Conservation (phyloP, 805 yeast species). For the Brettanomyces anomalus region DNA sequence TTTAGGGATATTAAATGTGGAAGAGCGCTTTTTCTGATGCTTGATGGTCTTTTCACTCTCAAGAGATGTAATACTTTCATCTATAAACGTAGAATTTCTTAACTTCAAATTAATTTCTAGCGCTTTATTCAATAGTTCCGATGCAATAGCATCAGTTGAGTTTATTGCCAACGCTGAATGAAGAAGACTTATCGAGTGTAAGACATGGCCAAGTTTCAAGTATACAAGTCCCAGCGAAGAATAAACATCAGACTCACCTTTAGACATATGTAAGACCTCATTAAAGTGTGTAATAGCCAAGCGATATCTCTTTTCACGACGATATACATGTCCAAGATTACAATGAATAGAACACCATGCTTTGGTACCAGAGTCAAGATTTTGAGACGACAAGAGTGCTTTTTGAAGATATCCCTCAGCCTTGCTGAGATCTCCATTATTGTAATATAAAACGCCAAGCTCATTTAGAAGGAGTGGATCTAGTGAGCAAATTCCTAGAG, state of each 20-base stretch:
- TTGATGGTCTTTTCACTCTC: background rate
- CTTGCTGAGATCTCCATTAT: constrained; percentile 52
- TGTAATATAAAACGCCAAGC: constrained; percentile 84
- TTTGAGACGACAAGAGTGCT: constrained; percentile 62
- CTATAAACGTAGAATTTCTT: constrained; percentile 12
- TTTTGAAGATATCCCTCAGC: constrained; percentile 66
- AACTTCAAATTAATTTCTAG: constrained; percentile 43
- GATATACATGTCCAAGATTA: constrained; percentile 82
- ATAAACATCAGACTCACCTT: constrained; percentile 59
- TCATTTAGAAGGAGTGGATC: constrained; percentile 90
- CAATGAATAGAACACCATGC: constrained; percentile 82
- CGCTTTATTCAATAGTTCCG: constrained; percentile 74
- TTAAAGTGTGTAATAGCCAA: constrained; percentile 70
- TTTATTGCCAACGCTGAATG: constrained; percentile 75
- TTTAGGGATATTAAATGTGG: constrained; percentile 14
- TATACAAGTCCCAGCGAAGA: constrained; percentile 82
- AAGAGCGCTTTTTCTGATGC: background rate
- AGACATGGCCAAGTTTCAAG: constrained; percentile 54
- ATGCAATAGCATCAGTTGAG: constrained; percentile 78
- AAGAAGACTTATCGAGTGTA: constrained; percentile 63
- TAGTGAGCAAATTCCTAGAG: constrained; percentile 67
- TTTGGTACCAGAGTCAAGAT: constrained; percentile 66
- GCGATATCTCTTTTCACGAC: constrained; percentile 51
- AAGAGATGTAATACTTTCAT: background rate
- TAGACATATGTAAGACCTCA: constrained; percentile 61